Percentiles rank a stretch among this genome's conserved stretches.
Evolutionary conservation across 352 stramenopile genomes (phyloP).

Genomic region (Globisporangium barbulae): DNA sequence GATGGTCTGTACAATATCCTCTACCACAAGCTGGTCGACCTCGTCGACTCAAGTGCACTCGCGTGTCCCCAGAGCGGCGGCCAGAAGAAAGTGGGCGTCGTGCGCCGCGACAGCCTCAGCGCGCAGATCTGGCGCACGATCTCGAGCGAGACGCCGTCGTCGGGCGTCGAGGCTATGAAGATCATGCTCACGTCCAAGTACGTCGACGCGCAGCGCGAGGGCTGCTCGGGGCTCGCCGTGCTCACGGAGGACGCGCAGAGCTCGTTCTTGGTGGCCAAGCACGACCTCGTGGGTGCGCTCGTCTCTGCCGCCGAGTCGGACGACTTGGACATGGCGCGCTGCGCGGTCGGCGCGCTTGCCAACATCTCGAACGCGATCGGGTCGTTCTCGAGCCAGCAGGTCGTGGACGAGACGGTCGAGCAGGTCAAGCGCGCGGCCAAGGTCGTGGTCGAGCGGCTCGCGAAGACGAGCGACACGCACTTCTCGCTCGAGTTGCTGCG

Average conservation of each 20-base stretch:
- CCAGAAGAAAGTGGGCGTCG: constrained; percentile 50
- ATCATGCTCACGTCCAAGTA: constrained; percentile 82
- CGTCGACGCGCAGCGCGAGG: constrained; percentile 69
- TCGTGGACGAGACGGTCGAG: constrained; percentile 29
- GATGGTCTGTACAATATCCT: constrained; percentile 77
- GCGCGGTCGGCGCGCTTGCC: constrained; percentile 55
- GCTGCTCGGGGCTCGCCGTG: constrained; percentile 62
- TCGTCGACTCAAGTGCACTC: constrained; percentile 43
- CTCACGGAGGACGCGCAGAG: constrained; percentile 68
- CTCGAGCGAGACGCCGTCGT: constrained; percentile 48
- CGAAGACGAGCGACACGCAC: constrained; percentile 41
- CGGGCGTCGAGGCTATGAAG: constrained; percentile 79
- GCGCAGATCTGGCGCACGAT: constrained; percentile 62
- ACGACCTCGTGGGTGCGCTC: constrained; percentile 51
- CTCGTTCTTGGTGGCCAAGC: constrained; percentile 51
- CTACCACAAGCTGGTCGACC: constrained; percentile 49
- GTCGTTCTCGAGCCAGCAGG: constrained; percentile 40
- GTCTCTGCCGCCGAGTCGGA: constrained; percentile 39
- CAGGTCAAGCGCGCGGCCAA: constrained; percentile 49
- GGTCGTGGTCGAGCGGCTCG: constrained; percentile 42
- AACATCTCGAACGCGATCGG: constrained; percentile 62
- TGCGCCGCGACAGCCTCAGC: constrained; percentile 46
- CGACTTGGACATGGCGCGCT: constrained; percentile 67
- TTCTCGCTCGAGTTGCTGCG: constrained; percentile 71
- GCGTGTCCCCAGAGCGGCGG: constrained; percentile 66